Percentiles rank a stretch among this genome's conserved stretches.
Conservation (phyloP, 768 basidiomycete genomes). For the Boletus subparvulus region DNA sequence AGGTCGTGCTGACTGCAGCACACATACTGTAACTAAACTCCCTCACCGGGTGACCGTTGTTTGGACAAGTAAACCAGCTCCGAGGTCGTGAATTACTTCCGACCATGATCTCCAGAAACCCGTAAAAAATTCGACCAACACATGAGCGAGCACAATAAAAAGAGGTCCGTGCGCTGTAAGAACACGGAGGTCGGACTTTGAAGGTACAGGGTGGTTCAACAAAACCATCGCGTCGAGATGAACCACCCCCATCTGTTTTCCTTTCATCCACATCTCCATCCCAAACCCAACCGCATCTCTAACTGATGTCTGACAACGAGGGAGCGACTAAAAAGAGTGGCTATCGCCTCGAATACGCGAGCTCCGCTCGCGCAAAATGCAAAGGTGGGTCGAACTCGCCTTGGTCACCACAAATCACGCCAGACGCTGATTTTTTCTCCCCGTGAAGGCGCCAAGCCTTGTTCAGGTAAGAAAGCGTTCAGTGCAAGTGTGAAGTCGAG, state of each 20-base stretch:
- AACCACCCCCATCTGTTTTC: constrained; percentile 34
- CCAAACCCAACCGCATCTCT: constrained; percentile 18
- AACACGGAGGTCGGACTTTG: constrained; percentile 37
- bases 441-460: constrained; percentile 73
- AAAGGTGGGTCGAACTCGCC: constrained; percentile 52
- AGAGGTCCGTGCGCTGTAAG: constrained; percentile 38
- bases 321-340: constrained; percentile 41
- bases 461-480: constrained; percentile 48
- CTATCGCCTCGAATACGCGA: constrained; percentile 79
- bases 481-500: neutral
- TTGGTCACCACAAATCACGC: constrained; percentile 13
- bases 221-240: constrained; percentile 41
- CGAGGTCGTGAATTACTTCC: constrained; percentile 12
- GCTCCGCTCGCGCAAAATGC: constrained; percentile 68
- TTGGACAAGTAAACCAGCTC: constrained; percentile 33
- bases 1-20: neutral
- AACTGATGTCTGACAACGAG: constrained; percentile 37
- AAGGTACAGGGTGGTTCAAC: constrained; percentile 39
- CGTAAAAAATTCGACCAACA: constrained; percentile 17
- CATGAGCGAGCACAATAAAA: constrained; percentile 26
- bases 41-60: constrained; percentile 12
- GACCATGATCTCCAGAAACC: constrained; percentile 11
- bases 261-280: constrained; percentile 28
- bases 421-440: constrained; percentile 22
- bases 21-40: neutral